Evolutionary conservation across 129 eudicot species (phyloP).

Genomic region (Helianthus tuberosus): DNA sequence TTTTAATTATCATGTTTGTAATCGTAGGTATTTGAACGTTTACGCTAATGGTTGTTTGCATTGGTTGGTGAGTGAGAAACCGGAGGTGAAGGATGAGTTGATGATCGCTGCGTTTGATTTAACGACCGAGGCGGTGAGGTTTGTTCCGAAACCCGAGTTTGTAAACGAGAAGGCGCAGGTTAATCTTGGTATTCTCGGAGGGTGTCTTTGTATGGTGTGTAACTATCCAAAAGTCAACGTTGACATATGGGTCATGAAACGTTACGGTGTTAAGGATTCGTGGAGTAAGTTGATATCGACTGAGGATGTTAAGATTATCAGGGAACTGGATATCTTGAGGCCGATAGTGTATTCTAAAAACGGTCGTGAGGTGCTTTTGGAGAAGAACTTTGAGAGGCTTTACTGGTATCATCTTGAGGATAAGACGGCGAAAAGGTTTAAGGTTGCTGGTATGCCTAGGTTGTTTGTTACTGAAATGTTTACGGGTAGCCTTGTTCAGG

Average conservation of each 20-base stretch:
- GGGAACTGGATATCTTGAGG: conserved; percentile 30
- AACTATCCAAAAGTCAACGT: conserved; percentile 27
- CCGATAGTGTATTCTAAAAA: conserved; percentile 40
- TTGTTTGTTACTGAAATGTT: conserved; percentile 28
- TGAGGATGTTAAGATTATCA: conserved; percentile 22
- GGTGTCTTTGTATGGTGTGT: conserved; percentile 32
- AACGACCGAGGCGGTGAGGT: conserved; percentile 21
- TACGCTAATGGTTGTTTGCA: conserved; percentile 31
- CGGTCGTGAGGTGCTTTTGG: conserved; percentile 38
- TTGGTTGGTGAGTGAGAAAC: conserved; percentile 35
- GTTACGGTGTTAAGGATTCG: conserved; percentile 34
- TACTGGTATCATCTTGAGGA: conserved; percentile 42
- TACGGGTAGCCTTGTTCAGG: conserved; percentile 41
- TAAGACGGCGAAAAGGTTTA: conserved; percentile 26
- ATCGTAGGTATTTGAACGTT: conserved; percentile 21
- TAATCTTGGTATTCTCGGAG: conserved; percentile 29
- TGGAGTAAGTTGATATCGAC: conserved; percentile 43
- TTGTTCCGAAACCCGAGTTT: conserved; percentile 29
- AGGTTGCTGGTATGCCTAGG: conserved; percentile 36
- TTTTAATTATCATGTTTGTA: conserved; percentile 28
- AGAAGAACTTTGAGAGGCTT: conserved; percentile 41
- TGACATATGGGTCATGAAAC: conserved; percentile 38
- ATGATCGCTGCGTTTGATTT: conserved; percentile 34
- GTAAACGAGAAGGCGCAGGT: conserved; percentile 20
- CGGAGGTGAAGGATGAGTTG: conserved; percentile 9